Evolutionary conservation across 768 basidiomycete species (phyloP).

Genomic region (Amanita phalloides): DNA sequence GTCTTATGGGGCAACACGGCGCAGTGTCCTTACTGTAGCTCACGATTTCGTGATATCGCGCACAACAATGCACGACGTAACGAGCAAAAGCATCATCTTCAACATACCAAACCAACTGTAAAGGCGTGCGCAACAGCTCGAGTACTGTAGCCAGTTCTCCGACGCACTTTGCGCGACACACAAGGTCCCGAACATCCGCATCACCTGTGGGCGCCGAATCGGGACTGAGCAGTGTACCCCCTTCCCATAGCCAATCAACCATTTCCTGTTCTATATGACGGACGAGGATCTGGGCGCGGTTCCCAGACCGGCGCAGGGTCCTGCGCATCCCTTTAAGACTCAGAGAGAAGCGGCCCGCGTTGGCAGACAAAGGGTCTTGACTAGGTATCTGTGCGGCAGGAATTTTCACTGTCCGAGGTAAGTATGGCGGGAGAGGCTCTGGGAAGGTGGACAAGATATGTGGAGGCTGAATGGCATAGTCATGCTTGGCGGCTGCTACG

Average conservation of each 20-base stretch:
- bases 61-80: constrained; percentile 77
- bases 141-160: constrained; percentile 41
- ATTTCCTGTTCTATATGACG: constrained; percentile 59
- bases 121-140: constrained; percentile 58
- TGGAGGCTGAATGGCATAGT: constrained; percentile 38
- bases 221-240: constrained; percentile 45
- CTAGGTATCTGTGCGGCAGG: constrained; percentile 32
- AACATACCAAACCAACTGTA: constrained; percentile 67
- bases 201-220: constrained; percentile 16
- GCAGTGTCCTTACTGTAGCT: constrained; percentile 56
- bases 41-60: constrained; percentile 68
- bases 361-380: constrained; percentile 42
- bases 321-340: constrained; percentile 68
- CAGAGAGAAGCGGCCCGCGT: constrained; percentile 68
- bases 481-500: constrained; percentile 45
- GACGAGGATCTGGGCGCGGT: constrained; percentile 52
- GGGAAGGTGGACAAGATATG: constrained; percentile 54
- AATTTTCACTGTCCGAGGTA: constrained; percentile 48
- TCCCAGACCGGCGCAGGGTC: constrained; percentile 50
- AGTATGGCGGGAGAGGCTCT: constrained; percentile 59
- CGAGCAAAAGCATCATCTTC: constrained; percentile 63
- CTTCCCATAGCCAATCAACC: constrained; percentile 47
- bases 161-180: constrained; percentile 31
- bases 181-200: constrained; percentile 11
- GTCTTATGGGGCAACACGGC: not conserved